A percentile compares a stretch with the other conserved stretches of the same genome.
These are phyloP conservation scores for Pseudocercospora fijiensis DNA, from an alignment of 2,329 filamentous ascomycete genomes.

Conservation along the genomic window DNA sequence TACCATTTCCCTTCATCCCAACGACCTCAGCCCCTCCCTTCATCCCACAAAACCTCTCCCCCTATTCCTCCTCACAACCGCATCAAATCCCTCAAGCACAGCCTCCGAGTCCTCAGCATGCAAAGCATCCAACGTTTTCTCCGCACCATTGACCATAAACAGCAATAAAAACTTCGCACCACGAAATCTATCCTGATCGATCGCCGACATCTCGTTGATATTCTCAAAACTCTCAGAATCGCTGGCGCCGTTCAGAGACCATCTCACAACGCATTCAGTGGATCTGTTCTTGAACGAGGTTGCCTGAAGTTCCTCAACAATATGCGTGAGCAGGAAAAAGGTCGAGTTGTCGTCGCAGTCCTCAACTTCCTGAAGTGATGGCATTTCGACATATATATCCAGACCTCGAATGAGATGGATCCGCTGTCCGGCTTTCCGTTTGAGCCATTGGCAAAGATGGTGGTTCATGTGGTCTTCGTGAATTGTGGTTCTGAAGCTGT, in stretches of 20 bases:
- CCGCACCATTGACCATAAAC: conserved; percentile 19
- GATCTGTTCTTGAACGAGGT: conserved; percentile 3
- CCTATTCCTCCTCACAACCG: conserved; percentile 6
- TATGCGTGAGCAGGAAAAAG: conserved; percentile 18
- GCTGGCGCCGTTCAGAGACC: conserved; percentile 20
- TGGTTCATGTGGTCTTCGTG: conserved; percentile 19
- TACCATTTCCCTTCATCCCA: background rate
- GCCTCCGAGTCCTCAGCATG: conserved; percentile 13
- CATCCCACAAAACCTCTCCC: background rate
- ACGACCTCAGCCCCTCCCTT: background rate
- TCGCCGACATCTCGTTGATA: conserved; percentile 19
- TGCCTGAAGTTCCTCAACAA: conserved; percentile 14
- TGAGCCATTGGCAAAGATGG: conserved; percentile 20
- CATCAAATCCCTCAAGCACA: conserved; percentile 11
- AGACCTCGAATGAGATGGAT: conserved; percentile 19
- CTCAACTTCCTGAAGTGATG: conserved; percentile 6
- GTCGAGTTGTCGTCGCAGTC: conserved; percentile 6
- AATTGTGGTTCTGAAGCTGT: conserved; percentile 20
- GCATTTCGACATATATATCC: conserved; percentile 21
- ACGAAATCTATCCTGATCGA: conserved; percentile 19
- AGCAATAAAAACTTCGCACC: conserved; percentile 24
- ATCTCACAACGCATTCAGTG: conserved; percentile 15
- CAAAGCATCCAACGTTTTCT: conserved; percentile 16
- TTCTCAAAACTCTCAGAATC: conserved; percentile 21
- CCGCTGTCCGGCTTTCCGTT: conserved; percentile 12